Evolutionary conservation across 2,329 filamentous ascomycete genomes (phyloP).

Genomic region (Diaporthe citri): DNA sequence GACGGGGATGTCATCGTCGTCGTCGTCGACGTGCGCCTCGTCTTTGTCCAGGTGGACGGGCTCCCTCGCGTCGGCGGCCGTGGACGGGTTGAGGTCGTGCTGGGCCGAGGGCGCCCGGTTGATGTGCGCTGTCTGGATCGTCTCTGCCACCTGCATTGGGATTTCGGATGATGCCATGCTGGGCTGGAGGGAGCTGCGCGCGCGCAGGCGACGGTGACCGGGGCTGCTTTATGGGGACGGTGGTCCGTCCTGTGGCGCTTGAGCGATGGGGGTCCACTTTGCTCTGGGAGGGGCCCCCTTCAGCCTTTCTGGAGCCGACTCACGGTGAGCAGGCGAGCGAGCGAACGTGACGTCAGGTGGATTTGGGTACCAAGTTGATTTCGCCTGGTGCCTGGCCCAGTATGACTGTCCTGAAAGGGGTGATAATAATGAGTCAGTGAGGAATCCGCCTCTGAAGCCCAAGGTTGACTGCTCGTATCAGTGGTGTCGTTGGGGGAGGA

Average conservation of each 20-base stretch:
- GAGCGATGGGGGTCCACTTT: conserved; percentile 9
- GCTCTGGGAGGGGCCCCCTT: background rate
- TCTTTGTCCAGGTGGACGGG: conserved; percentile 60
- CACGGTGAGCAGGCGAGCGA: conserved; percentile 5
- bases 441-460: background rate
- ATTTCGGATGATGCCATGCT: conserved; percentile 66
- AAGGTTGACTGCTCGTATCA: background rate
- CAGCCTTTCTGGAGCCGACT: conserved; percentile 20
- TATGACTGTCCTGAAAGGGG: background rate
- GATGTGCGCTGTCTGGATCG: conserved; percentile 85
- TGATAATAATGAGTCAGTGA: conserved; percentile 1
- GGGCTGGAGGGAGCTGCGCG: conserved; percentile 6
- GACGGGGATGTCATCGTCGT: conserved; percentile 77
- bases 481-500: background rate
- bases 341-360: conserved; percentile 37
- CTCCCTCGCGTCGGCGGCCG: conserved; percentile 75
- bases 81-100: conserved; percentile 86
- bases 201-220: conserved; percentile 9
- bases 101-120: conserved; percentile 76
- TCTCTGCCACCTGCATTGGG: conserved; percentile 78
- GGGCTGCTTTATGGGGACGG: conserved; percentile 21
- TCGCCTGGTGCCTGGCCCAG: background rate
- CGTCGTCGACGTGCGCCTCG: conserved; percentile 54
- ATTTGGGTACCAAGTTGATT: background rate
- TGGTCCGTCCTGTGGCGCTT: background rate